A percentile compares a stretch with the other conserved stretches of the same genome.
Evolutionary conservation across 2,329 filamentous ascomycete genomes (phyloP).

Genomic region (Hypoxylon sp.): DNA sequence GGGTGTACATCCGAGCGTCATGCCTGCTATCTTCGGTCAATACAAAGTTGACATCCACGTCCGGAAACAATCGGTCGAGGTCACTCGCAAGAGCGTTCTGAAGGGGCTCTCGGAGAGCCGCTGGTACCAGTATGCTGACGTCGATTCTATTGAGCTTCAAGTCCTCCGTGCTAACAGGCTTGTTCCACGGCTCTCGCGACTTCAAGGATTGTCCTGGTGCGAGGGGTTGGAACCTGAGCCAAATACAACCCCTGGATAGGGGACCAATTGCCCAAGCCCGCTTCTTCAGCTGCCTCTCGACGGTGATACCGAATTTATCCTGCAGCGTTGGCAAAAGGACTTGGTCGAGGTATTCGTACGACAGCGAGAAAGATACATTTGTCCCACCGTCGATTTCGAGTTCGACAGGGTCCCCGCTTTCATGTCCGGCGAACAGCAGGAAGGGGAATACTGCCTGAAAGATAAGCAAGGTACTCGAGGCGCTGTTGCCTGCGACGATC

Average conservation of each 20-base stretch:
- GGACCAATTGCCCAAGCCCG: conserved; percentile 67
- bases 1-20: conserved; percentile 65
- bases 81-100: conserved; percentile 56
- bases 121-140: conserved; percentile 64
- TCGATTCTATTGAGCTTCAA: conserved; percentile 60
- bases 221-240: conserved; percentile 60
- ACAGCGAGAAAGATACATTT: conserved; percentile 68
- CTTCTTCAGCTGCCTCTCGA: conserved; percentile 59
- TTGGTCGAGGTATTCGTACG: conserved; percentile 73
- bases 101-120: conserved; percentile 57
- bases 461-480: conserved; percentile 68
- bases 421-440: conserved; percentile 65
- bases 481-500: conserved; percentile 63
- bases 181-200: conserved; percentile 49
- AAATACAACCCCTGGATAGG: conserved; percentile 57
- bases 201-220: conserved; percentile 54
- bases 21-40: conserved; percentile 65
- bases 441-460: conserved; percentile 72
- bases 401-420: conserved; percentile 58
- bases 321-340: conserved; percentile 68
- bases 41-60: conserved; percentile 59
- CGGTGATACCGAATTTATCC: conserved; percentile 61
- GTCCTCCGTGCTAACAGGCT: conserved; percentile 38
- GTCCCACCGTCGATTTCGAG: conserved; percentile 69
- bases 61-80: conserved; percentile 58